A percentile compares a stretch with the other conserved stretches of the same genome.
These are phyloP conservation scores for Circinella minor DNA, from an alignment of 371 early-diverging fungal genomes.

Conservation along the genomic window DNA sequence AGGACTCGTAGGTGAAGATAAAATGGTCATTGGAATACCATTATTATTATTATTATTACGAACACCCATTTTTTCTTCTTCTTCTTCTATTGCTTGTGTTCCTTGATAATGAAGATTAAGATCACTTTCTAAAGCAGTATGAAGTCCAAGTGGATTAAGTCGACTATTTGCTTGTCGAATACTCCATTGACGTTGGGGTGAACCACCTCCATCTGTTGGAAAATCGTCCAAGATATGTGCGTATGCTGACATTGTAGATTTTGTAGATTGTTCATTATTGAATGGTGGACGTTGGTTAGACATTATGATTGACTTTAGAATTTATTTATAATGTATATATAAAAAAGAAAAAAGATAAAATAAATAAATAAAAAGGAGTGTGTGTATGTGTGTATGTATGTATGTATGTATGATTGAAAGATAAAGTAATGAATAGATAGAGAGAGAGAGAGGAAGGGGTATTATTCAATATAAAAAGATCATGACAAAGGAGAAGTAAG, in stretches of 20 bases:
- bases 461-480: no score
- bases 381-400: no score
- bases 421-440: no score
- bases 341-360: background rate
- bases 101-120: constrained; percentile 28
- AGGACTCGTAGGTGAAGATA: constrained; percentile 13
- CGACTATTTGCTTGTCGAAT: constrained; percentile 55
- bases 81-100: constrained; percentile 14
- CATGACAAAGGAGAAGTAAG: no score
- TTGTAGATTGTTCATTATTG: constrained; percentile 20
- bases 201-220: background rate
- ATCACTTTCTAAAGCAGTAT: constrained; percentile 46
- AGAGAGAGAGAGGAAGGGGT: no score
- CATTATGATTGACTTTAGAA: background rate
- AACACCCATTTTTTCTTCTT: constrained; percentile 13
- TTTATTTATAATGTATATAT: background rate
- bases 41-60: constrained; percentile 11
- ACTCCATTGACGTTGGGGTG: constrained; percentile 36
- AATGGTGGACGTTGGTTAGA: constrained; percentile 10
- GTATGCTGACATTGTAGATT: constrained; percentile 25
- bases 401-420: no score
- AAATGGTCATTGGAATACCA: constrained; percentile 40
- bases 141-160: constrained; percentile 33
- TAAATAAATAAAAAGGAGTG: no score
- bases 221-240: constrained; percentile 25